A percentile compares a stretch with the other conserved stretches of the same genome.
phyloP scores from a whole-genome alignment of 1,139 yeast genomes.

The Groenewaldozyma auringiensis region DNA sequence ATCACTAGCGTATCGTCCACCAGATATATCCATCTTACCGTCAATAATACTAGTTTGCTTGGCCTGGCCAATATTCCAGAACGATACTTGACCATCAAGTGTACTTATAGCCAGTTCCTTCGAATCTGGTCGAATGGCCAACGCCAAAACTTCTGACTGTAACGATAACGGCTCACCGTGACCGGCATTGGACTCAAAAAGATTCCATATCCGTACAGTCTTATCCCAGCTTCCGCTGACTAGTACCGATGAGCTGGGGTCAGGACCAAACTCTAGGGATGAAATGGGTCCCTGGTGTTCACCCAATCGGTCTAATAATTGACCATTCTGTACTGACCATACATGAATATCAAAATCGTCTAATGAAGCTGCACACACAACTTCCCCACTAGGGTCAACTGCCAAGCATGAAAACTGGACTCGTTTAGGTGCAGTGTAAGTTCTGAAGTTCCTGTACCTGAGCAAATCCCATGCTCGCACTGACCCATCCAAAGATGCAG shows the following conservation, averaged over 20 bases:
- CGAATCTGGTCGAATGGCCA: slow-evolving; percentile 87
- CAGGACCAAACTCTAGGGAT: slow-evolving; percentile 76
- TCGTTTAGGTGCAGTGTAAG: slow-evolving; percentile 85
- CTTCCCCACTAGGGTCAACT: slow-evolving; percentile 95
- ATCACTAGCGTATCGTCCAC: slow-evolving; percentile 82
- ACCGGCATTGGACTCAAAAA: slow-evolving; percentile 70
- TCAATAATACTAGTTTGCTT: slow-evolving; percentile 79
- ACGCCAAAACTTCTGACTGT: slow-evolving; percentile 74
- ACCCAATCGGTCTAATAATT: slow-evolving; percentile 71
- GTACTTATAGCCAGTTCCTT: slow-evolving; percentile 84
- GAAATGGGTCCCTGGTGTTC: slow-evolving; percentile 98
- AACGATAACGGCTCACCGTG: slow-evolving; percentile 87
- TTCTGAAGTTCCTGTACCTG: slow-evolving; percentile 87
- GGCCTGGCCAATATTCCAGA: slow-evolving; percentile 78
- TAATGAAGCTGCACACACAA: slow-evolving; percentile 89
- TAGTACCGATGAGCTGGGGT: slow-evolving; percentile 46
- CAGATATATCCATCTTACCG: slow-evolving; percentile 73
- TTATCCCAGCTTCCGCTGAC: slow-evolving; percentile 98
- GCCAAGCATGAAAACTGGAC: slow-evolving; percentile 85
- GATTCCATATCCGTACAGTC: slow-evolving; percentile 87
- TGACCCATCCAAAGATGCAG: slow-evolving; percentile 92
- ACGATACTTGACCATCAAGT: slow-evolving; percentile 76
- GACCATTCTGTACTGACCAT: slow-evolving; percentile 97
- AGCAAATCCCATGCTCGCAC: slow-evolving; percentile 95
- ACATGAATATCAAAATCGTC: slow-evolving; percentile 87